These are phyloP conservation scores for Centrapalus pauciflorus DNA, from an alignment of 129 eudicot species.

Conservation along the genomic window DNA sequence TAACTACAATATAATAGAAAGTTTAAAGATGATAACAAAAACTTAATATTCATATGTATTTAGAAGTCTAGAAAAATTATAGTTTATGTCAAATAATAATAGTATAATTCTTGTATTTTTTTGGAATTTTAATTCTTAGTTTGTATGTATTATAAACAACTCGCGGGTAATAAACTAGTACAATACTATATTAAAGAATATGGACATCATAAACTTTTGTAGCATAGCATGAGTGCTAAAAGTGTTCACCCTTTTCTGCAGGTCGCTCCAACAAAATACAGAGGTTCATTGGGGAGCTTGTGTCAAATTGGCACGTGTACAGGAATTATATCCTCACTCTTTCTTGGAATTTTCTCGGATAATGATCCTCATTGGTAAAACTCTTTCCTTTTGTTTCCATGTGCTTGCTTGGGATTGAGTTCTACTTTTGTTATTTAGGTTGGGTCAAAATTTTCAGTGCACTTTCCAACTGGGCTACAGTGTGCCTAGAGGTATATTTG, in stretches of 20 bases:
- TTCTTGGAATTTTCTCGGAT: slow-evolving; percentile 58
- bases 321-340: slow-evolving; percentile 66
- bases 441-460: too few species aligned
- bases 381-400: background rate
- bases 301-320: slow-evolving; percentile 86
- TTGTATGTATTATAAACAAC: too few species aligned
- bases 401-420: background rate
- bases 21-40: too few species aligned
- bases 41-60: too few species aligned
- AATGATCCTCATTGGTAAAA: slow-evolving; percentile 80
- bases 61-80: too few species aligned
- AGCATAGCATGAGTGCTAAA: background rate
- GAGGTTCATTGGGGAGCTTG: slow-evolving; percentile 74
- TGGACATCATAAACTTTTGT: background rate
- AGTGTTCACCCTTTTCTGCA: slow-evolving; percentile 15
- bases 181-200: background rate
- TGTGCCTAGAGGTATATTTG: too few species aligned
- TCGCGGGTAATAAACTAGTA: too few species aligned
- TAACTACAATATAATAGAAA: too few species aligned
- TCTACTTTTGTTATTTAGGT: background rate
- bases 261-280: slow-evolving; percentile 85
- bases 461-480: too few species aligned
- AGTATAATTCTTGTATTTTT: too few species aligned
- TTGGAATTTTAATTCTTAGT: too few species aligned
- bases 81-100: too few species aligned